These are phyloP conservation scores for Fusarium abutilonis DNA, from an alignment of 2,329 filamentous ascomycete species.

Conservation along the genomic window DNA sequence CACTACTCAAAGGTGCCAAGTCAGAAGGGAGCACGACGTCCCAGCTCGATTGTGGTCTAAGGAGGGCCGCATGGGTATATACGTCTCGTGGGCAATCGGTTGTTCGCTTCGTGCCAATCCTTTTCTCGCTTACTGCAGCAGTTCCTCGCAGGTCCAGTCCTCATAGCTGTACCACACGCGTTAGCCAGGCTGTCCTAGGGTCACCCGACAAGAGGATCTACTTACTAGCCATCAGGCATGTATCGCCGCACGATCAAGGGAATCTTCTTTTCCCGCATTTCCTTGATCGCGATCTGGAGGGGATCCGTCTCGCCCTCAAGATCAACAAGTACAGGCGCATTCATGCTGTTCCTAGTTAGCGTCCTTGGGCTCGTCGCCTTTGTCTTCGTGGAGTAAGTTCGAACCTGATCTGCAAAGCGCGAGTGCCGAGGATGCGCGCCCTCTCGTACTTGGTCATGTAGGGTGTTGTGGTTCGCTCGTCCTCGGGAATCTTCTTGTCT, in stretches of 20 bases:
- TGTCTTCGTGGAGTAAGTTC: constrained; percentile 39
- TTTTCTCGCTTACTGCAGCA: constrained; percentile 67
- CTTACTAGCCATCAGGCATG: constrained; percentile 94
- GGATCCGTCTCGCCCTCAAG: constrained; percentile 98
- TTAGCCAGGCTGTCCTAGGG: constrained; percentile 19
- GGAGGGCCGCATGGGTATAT: constrained; percentile 43
- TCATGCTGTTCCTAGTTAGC: constrained; percentile 74
- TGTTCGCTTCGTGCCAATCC: constrained; percentile 24
- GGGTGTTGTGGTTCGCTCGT: constrained; percentile 89
- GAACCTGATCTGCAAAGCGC: constrained; percentile 94
- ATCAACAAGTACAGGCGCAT: constrained; percentile 95
- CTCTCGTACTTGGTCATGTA: constrained; percentile 99
- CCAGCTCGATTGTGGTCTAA: constrained; percentile 41
- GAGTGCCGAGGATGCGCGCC: constrained; percentile 90
- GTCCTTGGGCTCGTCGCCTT: constrained; percentile 1
- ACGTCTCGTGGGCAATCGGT: constrained; percentile 37
- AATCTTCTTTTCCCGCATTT: constrained; percentile 98
- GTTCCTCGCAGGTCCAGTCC: constrained; percentile 98
- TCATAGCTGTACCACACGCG: constrained; percentile 75
- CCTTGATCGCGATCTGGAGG: constrained; percentile 96
- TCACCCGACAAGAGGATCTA: constrained; percentile 37
- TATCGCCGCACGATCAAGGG: constrained; percentile 94
- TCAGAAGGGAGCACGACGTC: constrained; percentile 31
- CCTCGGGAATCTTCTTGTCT: constrained; percentile 90
- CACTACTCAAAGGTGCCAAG: constrained; percentile 28